phyloP scores from a whole-genome alignment of 108 stramenopile species.

The Chaetoceros muelleri region DNA sequence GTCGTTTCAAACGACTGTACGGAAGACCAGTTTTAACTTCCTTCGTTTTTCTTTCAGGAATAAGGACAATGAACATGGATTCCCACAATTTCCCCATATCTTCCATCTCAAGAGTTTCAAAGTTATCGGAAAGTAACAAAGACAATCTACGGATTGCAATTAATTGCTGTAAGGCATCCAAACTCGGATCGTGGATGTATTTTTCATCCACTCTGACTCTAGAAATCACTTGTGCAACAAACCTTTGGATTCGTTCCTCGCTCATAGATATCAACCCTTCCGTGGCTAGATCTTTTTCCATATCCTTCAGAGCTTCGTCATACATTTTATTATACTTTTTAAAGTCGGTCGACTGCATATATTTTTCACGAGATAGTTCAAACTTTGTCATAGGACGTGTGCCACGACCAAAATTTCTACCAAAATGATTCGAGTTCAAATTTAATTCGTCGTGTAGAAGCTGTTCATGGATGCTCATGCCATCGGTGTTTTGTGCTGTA shows the following conservation, averaged over 20 bases:
- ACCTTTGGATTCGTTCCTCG: conserved; percentile 10
- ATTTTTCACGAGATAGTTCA: conserved; percentile 27
- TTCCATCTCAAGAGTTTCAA: conserved; percentile 62
- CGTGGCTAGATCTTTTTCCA: conserved; percentile 27
- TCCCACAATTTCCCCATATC: conserved; percentile 72
- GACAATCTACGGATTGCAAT: conserved; percentile 71
- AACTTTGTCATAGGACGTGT: conserved; percentile 18
- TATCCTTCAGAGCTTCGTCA: conserved; percentile 27
- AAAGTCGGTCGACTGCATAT: conserved; percentile 25
- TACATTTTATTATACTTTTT: conserved; percentile 24
- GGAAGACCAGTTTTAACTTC: conserved; percentile 33
- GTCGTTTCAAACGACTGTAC: conserved; percentile 33
- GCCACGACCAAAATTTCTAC: background rate
- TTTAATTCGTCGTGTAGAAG: background rate
- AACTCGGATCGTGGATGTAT: too few species aligned
- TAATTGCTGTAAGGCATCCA: conserved; percentile 35
- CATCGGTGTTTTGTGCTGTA: background rate
- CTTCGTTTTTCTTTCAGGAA: conserved; percentile 39
- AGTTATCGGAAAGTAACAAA: conserved; percentile 63
- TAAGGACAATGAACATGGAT: conserved; percentile 36
- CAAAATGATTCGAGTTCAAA: background rate
- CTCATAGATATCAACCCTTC: conserved; percentile 20
- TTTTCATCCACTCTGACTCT: conserved; percentile 21
- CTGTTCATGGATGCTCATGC: conserved; percentile 5
- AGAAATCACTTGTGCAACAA: conserved; percentile 25